Percentiles rank a stretch among this genome's conserved stretches.
phyloP scores from a whole-genome alignment of 2,329 filamentous ascomycete species.

The Chaetomiaceae sp. region DNA sequence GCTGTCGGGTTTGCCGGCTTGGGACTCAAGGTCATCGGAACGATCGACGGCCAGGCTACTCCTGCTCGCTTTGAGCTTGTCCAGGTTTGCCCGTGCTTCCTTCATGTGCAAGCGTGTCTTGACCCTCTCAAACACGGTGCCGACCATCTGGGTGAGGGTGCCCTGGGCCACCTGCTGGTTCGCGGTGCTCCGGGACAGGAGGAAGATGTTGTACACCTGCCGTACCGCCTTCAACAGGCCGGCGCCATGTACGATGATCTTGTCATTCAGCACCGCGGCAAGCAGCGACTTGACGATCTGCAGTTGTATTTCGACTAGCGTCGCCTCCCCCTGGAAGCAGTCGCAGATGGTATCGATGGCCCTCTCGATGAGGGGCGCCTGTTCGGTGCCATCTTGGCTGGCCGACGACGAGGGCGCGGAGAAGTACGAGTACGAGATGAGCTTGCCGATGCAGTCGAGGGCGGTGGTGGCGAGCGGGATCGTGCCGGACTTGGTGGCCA shows the following conservation, averaged over 20 bases:
- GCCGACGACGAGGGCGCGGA: constrained; percentile 56
- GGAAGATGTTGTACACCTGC: constrained; percentile 98
- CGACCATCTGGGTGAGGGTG: constrained; percentile 96
- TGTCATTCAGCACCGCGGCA: constrained; percentile 94
- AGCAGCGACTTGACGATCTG: constrained; percentile 97
- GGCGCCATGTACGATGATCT: constrained; percentile 95
- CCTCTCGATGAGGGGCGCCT: constrained; percentile 81
- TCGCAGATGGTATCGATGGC: constrained; percentile 99
- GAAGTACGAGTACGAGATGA: constrained; percentile 98
- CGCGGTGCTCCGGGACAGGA: constrained; percentile 85
- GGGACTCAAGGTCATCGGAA: constrained; percentile 22
- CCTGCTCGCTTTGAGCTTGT: constrained; percentile 45
- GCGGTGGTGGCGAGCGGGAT: constrained; percentile 82
- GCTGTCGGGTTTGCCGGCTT: constrained; percentile 35
- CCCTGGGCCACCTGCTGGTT: constrained; percentile 98
- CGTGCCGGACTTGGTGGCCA: constrained; percentile 82
- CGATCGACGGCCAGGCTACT: constrained; percentile 37
- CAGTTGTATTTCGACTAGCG: constrained; percentile 83
- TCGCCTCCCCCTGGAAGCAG: constrained; percentile 96
- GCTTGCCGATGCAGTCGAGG: constrained; percentile 95
- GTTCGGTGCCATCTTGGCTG: constrained; percentile 38
- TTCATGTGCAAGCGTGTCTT: constrained; percentile 82
- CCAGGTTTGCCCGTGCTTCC: constrained; percentile 62
- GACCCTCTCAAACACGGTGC: constrained; percentile 93
- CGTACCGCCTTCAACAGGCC: constrained; percentile 93